A percentile compares a stretch with the other conserved stretches of the same genome.
Evolutionary conservation across 129 eudicot species (phyloP).

Genomic region (Pulicaria dysenterica): DNA sequence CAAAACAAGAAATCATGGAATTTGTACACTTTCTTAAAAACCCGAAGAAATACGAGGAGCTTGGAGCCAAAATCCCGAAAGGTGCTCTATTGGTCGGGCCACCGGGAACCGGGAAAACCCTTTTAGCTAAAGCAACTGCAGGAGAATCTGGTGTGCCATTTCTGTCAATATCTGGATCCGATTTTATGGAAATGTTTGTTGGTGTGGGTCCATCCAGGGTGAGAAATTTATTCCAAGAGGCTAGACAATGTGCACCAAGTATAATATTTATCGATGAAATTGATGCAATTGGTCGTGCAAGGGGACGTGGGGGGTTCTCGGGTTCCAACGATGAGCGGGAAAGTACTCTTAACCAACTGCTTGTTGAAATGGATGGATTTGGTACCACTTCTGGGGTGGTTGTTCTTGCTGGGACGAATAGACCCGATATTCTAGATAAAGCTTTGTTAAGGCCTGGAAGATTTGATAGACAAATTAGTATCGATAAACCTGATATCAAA

Average conservation of each 20-base stretch:
- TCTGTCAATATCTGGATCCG: slow-evolving; percentile 83
- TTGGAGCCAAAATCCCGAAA: slow-evolving; percentile 93
- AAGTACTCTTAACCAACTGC: slow-evolving; percentile 85
- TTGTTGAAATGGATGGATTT: slow-evolving; percentile 98
- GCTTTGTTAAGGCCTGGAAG: slow-evolving; percentile 94
- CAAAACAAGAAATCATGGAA: slow-evolving; percentile 82
- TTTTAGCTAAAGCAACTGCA: slow-evolving; percentile 91
- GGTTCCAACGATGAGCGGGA: slow-evolving; percentile 87
- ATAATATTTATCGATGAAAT: slow-evolving; percentile 92
- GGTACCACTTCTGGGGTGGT: slow-evolving; percentile 92
- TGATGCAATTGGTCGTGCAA: slow-evolving; percentile 92
- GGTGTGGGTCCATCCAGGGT: slow-evolving; percentile 99
- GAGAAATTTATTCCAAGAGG: slow-evolving; percentile 86
- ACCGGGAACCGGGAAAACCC: slow-evolving; percentile 95
- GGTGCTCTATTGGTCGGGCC: slow-evolving; percentile 95
- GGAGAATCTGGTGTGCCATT: slow-evolving; percentile 96
- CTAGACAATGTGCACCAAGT: slow-evolving; percentile 92
- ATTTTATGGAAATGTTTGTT: slow-evolving; percentile 96
- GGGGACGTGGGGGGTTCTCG: slow-evolving; percentile 89
- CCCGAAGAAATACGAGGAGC: slow-evolving; percentile 73
- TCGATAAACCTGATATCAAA: slow-evolving; percentile 89
- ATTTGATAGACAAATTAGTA: slow-evolving; percentile 83
- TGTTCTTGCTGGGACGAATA: slow-evolving; percentile 91
- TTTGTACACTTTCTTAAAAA: slow-evolving; percentile 79
- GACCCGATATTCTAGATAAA: slow-evolving; percentile 91